Conservation (phyloP, 192 early-diverging fungal species). For the Allomyces macrogynus region DNA sequence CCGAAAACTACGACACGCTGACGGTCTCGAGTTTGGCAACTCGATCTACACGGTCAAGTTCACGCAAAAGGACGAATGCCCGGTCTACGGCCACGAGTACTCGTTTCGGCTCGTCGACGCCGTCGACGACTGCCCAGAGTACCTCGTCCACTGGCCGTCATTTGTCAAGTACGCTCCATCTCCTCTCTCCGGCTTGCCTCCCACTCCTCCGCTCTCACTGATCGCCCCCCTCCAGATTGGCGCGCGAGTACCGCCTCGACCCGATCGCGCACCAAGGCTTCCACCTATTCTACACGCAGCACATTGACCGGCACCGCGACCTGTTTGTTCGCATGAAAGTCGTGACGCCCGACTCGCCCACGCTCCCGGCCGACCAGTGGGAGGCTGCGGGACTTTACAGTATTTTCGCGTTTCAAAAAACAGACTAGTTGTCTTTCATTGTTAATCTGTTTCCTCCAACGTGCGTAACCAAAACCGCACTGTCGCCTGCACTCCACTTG, state of each 20-base stretch:
- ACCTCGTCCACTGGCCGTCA: conserved; percentile 67
- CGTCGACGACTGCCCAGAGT: conserved; percentile 89
- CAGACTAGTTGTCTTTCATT: no score
- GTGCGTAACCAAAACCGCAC: no score
- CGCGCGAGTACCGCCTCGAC: conserved; percentile 59
- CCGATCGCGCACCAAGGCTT: conserved; percentile 54
- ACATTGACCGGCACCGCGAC: conserved; percentile 28
- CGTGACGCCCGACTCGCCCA: conserved; percentile 35
- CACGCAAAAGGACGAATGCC: conserved; percentile 38
- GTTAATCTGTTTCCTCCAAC: no score
- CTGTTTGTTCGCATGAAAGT: conserved; percentile 70
- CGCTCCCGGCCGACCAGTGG: conserved; percentile 72
- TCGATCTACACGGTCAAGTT: conserved; percentile 71
- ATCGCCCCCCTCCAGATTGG: conserved; percentile 30
- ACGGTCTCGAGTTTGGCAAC: conserved; percentile 55
- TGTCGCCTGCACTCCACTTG: no score
- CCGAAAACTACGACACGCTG: conserved; percentile 23
- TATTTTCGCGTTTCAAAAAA: conserved; percentile 46
- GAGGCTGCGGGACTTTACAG: conserved; percentile 52
- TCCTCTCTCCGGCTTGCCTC: no score
- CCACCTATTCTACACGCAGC: conserved; percentile 58
- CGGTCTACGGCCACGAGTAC: conserved; percentile 63
- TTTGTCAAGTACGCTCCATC: conserved; percentile 34
- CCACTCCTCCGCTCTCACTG: no score
- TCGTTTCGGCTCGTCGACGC: conserved; percentile 85